These are phyloP conservation scores for Diversispora epigaea DNA, from an alignment of 192 early-diverging fungal genomes.

Conservation along the genomic window DNA sequence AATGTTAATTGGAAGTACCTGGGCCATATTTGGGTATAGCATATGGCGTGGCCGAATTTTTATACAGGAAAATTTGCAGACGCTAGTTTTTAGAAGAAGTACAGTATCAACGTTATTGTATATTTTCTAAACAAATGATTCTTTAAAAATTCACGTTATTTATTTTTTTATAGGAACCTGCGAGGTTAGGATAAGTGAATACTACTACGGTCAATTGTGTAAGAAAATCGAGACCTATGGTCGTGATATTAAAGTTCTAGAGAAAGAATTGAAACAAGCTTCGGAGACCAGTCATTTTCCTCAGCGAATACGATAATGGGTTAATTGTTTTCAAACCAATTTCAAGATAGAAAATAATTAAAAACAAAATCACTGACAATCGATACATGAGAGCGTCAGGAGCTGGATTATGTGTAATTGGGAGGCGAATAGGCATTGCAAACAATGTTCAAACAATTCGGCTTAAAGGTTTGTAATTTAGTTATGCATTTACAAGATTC, in stretches of 20 bases:
- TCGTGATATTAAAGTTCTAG: neutral
- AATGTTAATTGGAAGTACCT: too few species aligned
- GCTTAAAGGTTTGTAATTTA: conserved; percentile 11
- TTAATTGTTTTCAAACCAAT: conserved; percentile 22
- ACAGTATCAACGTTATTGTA: conserved; percentile 30
- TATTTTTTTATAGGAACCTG: conserved; percentile 23
- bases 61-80: conserved; percentile 9
- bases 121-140: conserved; percentile 25
- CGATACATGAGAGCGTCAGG: too few species aligned
- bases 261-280: neutral
- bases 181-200: conserved; percentile 23
- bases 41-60: neutral
- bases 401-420: conserved; percentile 6
- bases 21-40: neutral
- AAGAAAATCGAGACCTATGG: neutral
- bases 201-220: conserved; percentile 12
- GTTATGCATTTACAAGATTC: conserved; percentile 9
- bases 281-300: neutral
- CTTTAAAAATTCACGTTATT: neutral
- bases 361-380: neutral
- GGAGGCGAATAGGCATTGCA: neutral
- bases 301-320: conserved; percentile 13
- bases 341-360: conserved; percentile 22
- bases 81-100: conserved; percentile 17
- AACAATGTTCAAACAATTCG: neutral